Evolutionary conservation across 305 asterid species (phyloP).

Genomic region (Salvia sclarea): DNA sequence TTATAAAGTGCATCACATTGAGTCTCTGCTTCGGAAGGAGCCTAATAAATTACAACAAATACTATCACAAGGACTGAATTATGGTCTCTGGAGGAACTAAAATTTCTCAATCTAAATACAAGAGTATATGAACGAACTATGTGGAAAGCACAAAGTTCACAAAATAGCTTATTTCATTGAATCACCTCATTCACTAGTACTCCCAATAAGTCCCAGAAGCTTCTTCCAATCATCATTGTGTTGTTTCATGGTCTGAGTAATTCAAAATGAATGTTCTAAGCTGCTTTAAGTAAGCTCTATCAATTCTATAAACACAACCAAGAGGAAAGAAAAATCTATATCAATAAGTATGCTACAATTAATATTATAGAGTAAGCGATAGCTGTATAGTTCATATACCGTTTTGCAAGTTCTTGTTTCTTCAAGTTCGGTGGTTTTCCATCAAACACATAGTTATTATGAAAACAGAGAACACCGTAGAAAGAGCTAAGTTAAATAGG

Average conservation of each 20-base stretch:
- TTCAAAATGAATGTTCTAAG: conserved; percentile 29
- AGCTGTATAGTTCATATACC: conserved; percentile 48
- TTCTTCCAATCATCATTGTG: conserved; percentile 96
- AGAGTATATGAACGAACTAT: conserved; percentile 9
- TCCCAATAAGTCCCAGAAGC: conserved; percentile 95
- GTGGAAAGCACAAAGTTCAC: conserved; percentile 13
- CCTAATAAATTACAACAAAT: conserved; percentile 47
- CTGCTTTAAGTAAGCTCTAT: conserved; percentile 15
- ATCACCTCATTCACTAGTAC: conserved; percentile 95
- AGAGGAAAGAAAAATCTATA: neutral
- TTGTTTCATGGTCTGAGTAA: conserved; percentile 72
- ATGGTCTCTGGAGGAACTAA: conserved; percentile 9
- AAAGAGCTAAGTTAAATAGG: conserved; percentile 9
- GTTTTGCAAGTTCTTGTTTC: conserved; percentile 92
- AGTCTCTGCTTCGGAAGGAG: conserved; percentile 99
- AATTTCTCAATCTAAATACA: conserved; percentile 6
- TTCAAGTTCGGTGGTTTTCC: conserved; percentile 92
- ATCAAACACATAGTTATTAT: conserved; percentile 79
- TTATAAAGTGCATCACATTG: conserved; percentile 93
- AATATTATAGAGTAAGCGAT: conserved; percentile 11
- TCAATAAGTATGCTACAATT: neutral
- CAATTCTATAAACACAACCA: conserved; percentile 16
- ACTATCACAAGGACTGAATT: conserved; percentile 24
- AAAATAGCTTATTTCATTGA: conserved; percentile 7
- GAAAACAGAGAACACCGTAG: conserved; percentile 31